Conservation (phyloP, 176 grass and related monocot species). For the Dactylis glomerata region DNA sequence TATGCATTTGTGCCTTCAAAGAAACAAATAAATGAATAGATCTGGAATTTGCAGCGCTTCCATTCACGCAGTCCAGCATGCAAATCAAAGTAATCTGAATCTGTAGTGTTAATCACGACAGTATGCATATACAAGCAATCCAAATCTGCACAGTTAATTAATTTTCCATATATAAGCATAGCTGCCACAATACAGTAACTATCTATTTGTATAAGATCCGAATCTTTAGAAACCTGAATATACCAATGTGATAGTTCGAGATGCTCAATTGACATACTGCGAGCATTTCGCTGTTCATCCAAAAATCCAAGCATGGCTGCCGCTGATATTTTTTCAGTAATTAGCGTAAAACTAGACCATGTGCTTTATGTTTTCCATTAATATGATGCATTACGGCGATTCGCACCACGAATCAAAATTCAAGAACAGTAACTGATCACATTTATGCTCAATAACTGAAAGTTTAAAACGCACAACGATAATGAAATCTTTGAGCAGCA, state of each 20-base stretch:
- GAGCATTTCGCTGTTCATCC: background rate
- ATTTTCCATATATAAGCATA: background rate
- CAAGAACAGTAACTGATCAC: background rate
- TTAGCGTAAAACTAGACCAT: background rate
- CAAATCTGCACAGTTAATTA: background rate
- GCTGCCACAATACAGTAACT: background rate
- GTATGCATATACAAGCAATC: background rate
- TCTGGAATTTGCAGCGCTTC: background rate
- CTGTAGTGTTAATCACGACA: background rate
- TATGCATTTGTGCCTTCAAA: background rate
- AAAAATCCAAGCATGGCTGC: background rate
- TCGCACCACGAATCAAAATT: background rate
- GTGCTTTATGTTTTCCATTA: background rate
- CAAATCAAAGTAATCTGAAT: background rate
- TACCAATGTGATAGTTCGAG: constrained; percentile 9
- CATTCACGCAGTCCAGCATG: background rate
- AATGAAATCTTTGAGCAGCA: background rate
- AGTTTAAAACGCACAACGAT: background rate
- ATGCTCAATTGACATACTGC: background rate
- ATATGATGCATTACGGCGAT: background rate
- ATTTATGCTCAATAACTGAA: constrained; percentile 19
- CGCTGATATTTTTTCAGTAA: background rate
- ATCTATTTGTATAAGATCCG: background rate
- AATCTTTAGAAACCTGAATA: background rate
- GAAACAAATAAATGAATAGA: background rate